Percentiles rank a stretch among this genome's conserved stretches.
Evolutionary conservation across 768 basidiomycete species (phyloP).

Genomic region (Termitomyces sp.): DNA sequence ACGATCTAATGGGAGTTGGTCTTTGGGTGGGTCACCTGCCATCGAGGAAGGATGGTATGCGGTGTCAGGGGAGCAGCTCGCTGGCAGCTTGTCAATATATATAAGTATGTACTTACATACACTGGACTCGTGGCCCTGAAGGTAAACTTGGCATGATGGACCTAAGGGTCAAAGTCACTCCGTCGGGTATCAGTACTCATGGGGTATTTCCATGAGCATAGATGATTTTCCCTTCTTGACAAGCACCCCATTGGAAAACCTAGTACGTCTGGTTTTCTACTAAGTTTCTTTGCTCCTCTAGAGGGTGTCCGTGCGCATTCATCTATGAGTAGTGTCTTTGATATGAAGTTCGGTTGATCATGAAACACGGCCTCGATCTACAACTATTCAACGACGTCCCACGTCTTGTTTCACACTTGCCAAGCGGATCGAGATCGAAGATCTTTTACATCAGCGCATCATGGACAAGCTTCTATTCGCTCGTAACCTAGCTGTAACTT

Average conservation of each 20-base stretch:
- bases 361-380: not conserved
- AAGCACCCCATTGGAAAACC: not conserved
- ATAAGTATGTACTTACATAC: not conserved
- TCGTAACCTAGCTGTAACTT: not conserved
- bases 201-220: not conserved
- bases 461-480: not conserved
- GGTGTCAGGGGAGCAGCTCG: conserved; percentile 9
- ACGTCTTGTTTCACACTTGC: not conserved
- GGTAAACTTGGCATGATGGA: conserved; percentile 12
- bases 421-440: not conserved
- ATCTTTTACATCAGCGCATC: not conserved
- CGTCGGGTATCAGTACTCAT: conserved; percentile 2
- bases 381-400: not conserved
- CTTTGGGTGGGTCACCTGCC: not conserved
- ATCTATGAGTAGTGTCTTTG: not conserved
- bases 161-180: conserved; percentile 8
- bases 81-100: conserved; percentile 8
- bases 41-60: conserved; percentile 3
- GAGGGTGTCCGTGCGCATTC: not conserved
- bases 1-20: conserved; percentile 1
- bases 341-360: not conserved
- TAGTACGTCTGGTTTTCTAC: not conserved
- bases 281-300: not conserved
- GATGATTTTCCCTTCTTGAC: not conserved
- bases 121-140: not conserved